Base-by-base conservation (phyloP, 2,329 filamentous ascomycete species). In the Fusarium sterilihyphosum region DNA sequence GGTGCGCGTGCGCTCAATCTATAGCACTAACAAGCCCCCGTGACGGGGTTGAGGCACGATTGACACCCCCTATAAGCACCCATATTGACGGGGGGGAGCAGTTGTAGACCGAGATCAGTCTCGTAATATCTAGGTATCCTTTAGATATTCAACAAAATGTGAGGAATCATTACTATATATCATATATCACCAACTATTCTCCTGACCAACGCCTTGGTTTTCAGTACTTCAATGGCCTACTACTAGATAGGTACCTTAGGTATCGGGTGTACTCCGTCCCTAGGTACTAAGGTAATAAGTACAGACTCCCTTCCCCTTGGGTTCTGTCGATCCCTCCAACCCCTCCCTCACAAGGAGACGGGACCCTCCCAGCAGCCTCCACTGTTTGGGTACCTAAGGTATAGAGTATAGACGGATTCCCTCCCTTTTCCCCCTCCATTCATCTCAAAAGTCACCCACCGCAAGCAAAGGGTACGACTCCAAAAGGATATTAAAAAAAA, bases 1-100 rank as follows among this genome's bases (percentile, higher is more conserved):
- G 43, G 74, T 70, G 61, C 58, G 73, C 62, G 49, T 71, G 61
- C 59, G 47, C 67, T 43, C 52, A 43, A 60, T 68, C 47, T 57
- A 31, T 40, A 41, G 38, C 43, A 43, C 70, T 54, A 60, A 56
- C 24, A 40, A 44, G 65, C 57, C 72, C 57, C 57, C 72, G 58
- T 74, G 65, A 73, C 41, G 52, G 26, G 47, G 40, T 22, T n/a
- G 35, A 40, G 24, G 35, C 52, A 41, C 35, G 26, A 70, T 75
- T 75, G 53, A 49, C 72, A 74, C 72, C 49, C 24, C 33, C 47
- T 46, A 49, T 22, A 61, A 71, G 31, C 41, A 41, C 38, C 18
- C 22, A 33, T 24, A 33, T 31, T 9, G 14, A n/a, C 33, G 26
- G 16, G 26, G 8, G 49, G 17, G 41, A 20, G 50, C 47, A 22